phyloP scores from a whole-genome alignment of 2,329 filamentous ascomycete genomes.

The Diaporthe caulivora region DNA sequence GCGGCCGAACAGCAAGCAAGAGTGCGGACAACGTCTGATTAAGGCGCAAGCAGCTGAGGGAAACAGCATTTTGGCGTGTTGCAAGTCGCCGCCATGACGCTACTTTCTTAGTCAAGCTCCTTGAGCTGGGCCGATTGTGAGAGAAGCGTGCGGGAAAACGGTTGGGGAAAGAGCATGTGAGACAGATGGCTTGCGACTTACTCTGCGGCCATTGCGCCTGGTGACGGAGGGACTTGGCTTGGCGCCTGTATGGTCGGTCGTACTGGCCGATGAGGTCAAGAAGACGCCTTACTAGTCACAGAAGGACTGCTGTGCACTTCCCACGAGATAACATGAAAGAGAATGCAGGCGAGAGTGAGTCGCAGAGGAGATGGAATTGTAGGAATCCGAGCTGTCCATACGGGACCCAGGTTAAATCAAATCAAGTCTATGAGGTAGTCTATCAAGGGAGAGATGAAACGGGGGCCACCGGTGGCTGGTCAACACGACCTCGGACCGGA shows the following conservation, averaged over 20 bases:
- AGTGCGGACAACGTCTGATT: constrained; percentile 8
- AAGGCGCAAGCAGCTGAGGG: constrained; percentile 11
- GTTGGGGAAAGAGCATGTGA: constrained; percentile 15
- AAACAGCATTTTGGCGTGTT: constrained; percentile 15
- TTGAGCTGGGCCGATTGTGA: constrained; percentile 20
- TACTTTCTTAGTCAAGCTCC: constrained; percentile 30
- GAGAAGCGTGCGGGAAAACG: constrained; percentile 9
- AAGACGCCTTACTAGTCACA: not conserved
- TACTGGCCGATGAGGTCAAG: not conserved
- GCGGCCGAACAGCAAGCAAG: not conserved
- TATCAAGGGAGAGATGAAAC: constrained; percentile 24
- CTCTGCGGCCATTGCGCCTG: constrained; percentile 35
- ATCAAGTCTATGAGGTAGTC: constrained; percentile 28
- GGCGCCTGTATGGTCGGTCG: not conserved
- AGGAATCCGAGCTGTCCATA: not conserved
- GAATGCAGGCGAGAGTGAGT: not conserved
- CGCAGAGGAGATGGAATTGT: not conserved
- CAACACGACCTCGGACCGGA: constrained; percentile 20
- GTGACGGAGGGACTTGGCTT: constrained; percentile 1
- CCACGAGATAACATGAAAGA: not conserved
- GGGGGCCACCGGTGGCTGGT: constrained; percentile 25
- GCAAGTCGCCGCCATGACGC: constrained; percentile 26
- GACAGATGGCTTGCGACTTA: constrained; percentile 34
- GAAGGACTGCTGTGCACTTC: not conserved
- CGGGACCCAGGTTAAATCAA: not conserved